Evolutionary conservation across 2,329 filamentous ascomycete species (phyloP), one percentile per base, ranked within the genome.

Genomic region (Alternaria brassicae): DNA sequence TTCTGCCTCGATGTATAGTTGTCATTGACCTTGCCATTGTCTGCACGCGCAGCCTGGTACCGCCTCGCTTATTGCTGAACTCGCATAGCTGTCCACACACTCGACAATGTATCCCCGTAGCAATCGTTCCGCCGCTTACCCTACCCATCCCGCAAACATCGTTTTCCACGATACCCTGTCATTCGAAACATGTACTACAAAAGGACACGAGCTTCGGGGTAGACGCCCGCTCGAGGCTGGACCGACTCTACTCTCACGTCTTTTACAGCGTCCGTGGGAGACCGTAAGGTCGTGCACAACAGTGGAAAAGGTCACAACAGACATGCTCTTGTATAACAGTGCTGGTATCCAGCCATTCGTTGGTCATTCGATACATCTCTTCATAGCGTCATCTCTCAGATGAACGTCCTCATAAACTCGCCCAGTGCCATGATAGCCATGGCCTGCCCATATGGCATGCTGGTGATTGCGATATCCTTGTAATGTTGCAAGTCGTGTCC

Each of bases 371-470:
- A 23, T n/a, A 15, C 36, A n/a, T 47, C 25, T n/a, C 42, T 58
- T 54, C 19, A 39, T 15, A 39, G 4, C 19, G 17, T 1, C 27
- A 25, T 41, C 19, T 19, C 41, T 62, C 77, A 85, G 36, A 85
- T 78, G 61, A 85, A 89, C 30, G 83, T 83, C 47, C 89, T 82
- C 76, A 91, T 73, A 67, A 89, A 91, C 78, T 94, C 91, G 0
- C 89, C 90, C 63, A 93, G 75, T 0, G 89, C 88, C 88, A 93
- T 92, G 63, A 93, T 92, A 0, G 89, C 91, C 91, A 93, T 93
- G 0, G 90, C 89, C 75, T 93, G 91, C 0, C 91, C 91, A 69
- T 93, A 93, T 6, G 91, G 91, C 91, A 93, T 94, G 67, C 88
- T 89, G 2, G 91, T 94, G 61, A 89, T 78, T 2, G 88, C 84